These are phyloP conservation scores for Ceratocystis cubensis DNA, from an alignment of 2,329 filamentous ascomycete genomes.

Conservation along the genomic window DNA sequence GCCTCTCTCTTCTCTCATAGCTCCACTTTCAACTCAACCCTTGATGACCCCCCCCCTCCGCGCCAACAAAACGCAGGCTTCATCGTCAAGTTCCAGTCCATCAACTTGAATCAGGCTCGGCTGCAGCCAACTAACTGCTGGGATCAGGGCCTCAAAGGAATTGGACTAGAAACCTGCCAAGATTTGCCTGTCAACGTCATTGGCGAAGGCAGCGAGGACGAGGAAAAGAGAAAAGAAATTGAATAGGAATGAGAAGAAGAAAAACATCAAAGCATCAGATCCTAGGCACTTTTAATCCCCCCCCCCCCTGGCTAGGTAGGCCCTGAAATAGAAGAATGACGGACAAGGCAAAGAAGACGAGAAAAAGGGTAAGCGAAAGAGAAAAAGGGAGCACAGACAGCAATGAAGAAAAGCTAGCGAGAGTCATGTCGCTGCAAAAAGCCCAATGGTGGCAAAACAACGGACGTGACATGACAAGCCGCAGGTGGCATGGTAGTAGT, in stretches of 20 bases:
- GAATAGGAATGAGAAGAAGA: background rate
- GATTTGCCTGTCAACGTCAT: slow-evolving; percentile 5
- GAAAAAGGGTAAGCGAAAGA: background rate
- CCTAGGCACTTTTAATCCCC: background rate
- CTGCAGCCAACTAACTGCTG: background rate
- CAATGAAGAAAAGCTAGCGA: background rate
- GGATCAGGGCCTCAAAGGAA: slow-evolving; percentile 7
- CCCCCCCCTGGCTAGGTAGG: background rate
- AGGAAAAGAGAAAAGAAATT: background rate
- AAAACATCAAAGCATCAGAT: slow-evolving; percentile 10
- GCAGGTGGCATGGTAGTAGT: background rate
- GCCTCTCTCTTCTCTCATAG: background rate
- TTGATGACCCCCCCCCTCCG: background rate
- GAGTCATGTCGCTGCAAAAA: slow-evolving; percentile 11
- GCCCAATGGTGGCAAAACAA: slow-evolving; percentile 17
- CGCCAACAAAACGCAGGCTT: background rate
- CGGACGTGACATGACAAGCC: background rate
- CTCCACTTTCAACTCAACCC: background rate
- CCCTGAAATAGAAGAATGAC: slow-evolving; percentile 4
- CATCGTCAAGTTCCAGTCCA: background rate
- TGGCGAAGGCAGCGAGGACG: background rate
- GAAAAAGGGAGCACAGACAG: background rate
- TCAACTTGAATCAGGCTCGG: background rate
- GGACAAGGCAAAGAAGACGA: background rate
- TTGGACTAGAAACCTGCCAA: background rate